These are phyloP conservation scores for Agaricus sinodeliciosus DNA, from an alignment of 768 basidiomycete species.

Conservation along the genomic window DNA sequence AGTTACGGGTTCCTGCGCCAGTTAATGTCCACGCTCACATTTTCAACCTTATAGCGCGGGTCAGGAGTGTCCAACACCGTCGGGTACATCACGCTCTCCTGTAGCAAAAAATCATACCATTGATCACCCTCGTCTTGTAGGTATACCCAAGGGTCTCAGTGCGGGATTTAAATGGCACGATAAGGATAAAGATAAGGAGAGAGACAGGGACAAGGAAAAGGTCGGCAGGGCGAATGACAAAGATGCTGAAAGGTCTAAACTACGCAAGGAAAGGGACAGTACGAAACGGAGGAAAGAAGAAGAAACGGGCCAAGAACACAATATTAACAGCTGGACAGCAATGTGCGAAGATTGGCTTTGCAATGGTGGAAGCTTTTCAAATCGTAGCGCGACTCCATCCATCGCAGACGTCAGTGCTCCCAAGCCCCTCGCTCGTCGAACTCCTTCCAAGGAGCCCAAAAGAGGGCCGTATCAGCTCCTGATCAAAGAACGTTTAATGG, in stretches of 20 bases:
- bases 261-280: not conserved
- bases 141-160: constrained; percentile 72
- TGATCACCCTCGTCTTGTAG: constrained; percentile 23
- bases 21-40: constrained; percentile 1
- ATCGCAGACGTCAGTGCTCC: constrained; percentile 38
- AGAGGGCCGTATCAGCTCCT: constrained; percentile 80
- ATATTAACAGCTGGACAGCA: constrained; percentile 61
- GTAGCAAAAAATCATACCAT: not conserved
- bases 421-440: constrained; percentile 34
- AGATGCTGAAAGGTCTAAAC: constrained; percentile 6
- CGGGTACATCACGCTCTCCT: constrained; percentile 34
- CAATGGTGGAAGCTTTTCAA: constrained; percentile 28
- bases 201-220: not conserved
- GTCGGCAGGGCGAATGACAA: constrained; percentile 20
- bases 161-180: constrained; percentile 56
- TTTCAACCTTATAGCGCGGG: constrained; percentile 33
- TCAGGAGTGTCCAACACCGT: constrained; percentile 78
- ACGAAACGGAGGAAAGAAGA: constrained; percentile 2
- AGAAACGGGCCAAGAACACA: constrained; percentile 9
- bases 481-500: constrained; percentile 88
- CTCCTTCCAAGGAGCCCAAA: constrained; percentile 34
- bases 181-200: constrained; percentile 32
- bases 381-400: constrained; percentile 23
- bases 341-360: constrained; percentile 73
- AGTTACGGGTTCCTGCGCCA: constrained; percentile 18